These are phyloP conservation scores for Saccharomyces hybrid DNA, from an alignment of 1,139 yeast genomes.

Conservation along the genomic window DNA sequence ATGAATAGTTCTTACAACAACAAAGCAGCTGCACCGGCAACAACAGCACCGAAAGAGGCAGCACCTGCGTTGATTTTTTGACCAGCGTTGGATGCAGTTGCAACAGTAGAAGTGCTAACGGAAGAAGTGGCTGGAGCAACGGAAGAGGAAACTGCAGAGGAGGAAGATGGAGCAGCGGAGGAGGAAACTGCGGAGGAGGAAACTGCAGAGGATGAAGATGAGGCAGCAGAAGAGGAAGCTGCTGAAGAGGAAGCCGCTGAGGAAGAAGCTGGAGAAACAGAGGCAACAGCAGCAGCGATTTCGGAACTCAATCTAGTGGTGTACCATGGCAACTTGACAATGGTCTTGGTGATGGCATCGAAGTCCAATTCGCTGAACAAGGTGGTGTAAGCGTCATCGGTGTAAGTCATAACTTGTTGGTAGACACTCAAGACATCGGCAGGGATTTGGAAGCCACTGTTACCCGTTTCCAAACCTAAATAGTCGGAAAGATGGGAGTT, in stretches of 20 bases:
- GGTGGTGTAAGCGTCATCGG: conserved; percentile 39
- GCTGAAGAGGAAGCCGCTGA: conserved; percentile 16
- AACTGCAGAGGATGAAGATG: conserved; percentile 17
- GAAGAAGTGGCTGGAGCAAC: background rate
- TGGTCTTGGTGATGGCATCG: conserved; percentile 30
- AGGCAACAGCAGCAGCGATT: conserved; percentile 23
- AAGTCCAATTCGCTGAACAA: conserved; percentile 27
- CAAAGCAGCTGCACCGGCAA: conserved; percentile 7
- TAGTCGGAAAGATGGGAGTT: conserved; percentile 13
- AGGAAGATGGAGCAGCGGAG: background rate
- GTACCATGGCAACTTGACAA: conserved; percentile 39
- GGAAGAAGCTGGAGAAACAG: conserved; percentile 18
- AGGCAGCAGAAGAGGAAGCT: conserved; percentile 14
- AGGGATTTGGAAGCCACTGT: conserved; percentile 22
- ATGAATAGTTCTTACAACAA: conserved; percentile 3
- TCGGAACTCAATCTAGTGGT: conserved; percentile 32
- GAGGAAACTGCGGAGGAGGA: conserved; percentile 9
- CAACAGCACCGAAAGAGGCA: conserved; percentile 5
- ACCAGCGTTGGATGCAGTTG: conserved; percentile 4
- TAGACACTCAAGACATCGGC: conserved; percentile 31
- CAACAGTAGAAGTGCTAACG: background rate
- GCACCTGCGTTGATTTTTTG: conserved; percentile 4
- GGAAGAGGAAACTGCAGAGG: background rate
- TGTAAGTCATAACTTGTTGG: conserved; percentile 34
- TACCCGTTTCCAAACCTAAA: conserved; percentile 9